Base-by-base conservation (phyloP, 805 yeast species). In the Candida manassasensis region DNA sequence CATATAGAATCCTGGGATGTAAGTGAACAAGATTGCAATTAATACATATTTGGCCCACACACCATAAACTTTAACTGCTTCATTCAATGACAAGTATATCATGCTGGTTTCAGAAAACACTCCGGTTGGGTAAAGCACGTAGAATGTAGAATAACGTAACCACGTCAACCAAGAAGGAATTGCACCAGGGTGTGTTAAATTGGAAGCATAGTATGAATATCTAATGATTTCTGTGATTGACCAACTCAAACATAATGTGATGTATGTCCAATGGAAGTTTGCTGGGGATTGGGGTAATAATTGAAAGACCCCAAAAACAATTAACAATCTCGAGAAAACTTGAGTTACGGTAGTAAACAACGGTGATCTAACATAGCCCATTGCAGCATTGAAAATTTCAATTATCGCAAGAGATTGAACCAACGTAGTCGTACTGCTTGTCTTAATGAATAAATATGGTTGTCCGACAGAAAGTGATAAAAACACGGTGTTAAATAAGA, bases 221-320 rank as follows among this genome's bases (percentile, higher is more conserved):
- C 98, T 74, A 38, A 89, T 81, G 29, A 86, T 72, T 60, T 93
- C 98, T n/a, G 97, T 86, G 35, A 85, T 49, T n/a, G 93, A 77
- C 98, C 98, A 93, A 9, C 96, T 88, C 29, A 78, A 47, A 31
- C 79, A 69, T 56, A 90, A 71, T 1, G 90, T 67, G 38, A 79
- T 59, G 57, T 82, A 89, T 11, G 75, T 69, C 75, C 78, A 67
- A 44, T 69, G 71, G 45, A 47, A 35, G 45, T 73, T 69, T 19
- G 87, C 87, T 13, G 82, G 83, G 0, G 85, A 73, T 13, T 73
- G 52, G 6, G 97, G 96, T 44, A 88, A 67, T n/a, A 71, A 56
- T 35, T 77, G 77, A 59, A 87, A 78, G 34, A 90, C 74, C 3
- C 97, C 97, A 65, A 83, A 69, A 4, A 86, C 95, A 26, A 93